phyloP scores from a whole-genome alignment of 2,329 filamentous ascomycete genomes.

The Chaetomiaceae sp. region DNA sequence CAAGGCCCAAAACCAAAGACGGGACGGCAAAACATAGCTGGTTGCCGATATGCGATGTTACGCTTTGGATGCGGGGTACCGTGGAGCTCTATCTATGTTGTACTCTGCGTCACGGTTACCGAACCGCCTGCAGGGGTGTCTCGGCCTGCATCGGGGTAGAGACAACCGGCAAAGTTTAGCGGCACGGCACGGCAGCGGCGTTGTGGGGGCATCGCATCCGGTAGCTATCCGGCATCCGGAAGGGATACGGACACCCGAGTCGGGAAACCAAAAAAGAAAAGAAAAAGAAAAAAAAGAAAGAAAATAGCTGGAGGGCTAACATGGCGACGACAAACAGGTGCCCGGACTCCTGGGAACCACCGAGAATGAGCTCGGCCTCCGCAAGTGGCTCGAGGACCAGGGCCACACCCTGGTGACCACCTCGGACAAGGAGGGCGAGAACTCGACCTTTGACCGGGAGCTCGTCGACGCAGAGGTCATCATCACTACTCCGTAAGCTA shows the following conservation, averaged over 20 bases:
- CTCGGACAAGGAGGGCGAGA: conserved; percentile 91
- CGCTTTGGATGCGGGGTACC: conserved; percentile 13
- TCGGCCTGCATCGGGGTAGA: background rate
- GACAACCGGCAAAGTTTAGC: too few species aligned
- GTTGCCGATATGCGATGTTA: background rate
- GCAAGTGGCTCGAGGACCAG: conserved; percentile 96
- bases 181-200: background rate
- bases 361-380: conserved; percentile 95
- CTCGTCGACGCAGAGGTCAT: conserved; percentile 96
- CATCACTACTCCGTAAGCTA: conserved; percentile 86
- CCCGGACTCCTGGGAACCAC: conserved; percentile 88
- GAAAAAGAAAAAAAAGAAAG: background rate
- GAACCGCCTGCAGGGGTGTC: too few species aligned
- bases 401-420: conserved; percentile 96
- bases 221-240: too few species aligned
- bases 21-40: too few species aligned
- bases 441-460: conserved; percentile 92
- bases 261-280: background rate
- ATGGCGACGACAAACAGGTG: conserved; percentile 44
- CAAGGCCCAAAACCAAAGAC: too few species aligned
- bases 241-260: too few species aligned
- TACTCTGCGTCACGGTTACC: conserved; percentile 1
- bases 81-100: too few species aligned
- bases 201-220: too few species aligned
- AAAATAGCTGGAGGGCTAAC: conserved; percentile 4